phyloP scores from a whole-genome alignment of 352 stramenopile genomes.

The Phytophthora pluvialis region DNA sequence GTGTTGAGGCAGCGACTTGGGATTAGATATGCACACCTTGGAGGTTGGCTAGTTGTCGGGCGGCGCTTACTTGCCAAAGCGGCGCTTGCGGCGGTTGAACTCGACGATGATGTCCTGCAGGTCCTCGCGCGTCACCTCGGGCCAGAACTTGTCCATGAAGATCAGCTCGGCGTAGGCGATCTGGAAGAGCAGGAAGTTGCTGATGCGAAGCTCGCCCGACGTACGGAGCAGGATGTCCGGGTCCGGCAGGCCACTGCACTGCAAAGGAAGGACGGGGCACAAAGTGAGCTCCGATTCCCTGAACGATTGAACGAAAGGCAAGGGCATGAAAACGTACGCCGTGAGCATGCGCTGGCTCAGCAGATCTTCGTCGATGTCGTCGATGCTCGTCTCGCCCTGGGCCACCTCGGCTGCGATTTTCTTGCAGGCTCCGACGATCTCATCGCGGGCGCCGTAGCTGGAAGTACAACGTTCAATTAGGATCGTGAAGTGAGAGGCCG shows the following conservation, averaged over 20 bases:
- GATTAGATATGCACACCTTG: slow-evolving; percentile 29
- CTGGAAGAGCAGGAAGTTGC: slow-evolving; percentile 97
- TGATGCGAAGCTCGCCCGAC: slow-evolving; percentile 94
- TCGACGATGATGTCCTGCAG: slow-evolving; percentile 80
- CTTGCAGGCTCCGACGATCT: slow-evolving; percentile 94
- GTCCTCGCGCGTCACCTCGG: slow-evolving; percentile 91
- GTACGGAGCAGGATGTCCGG: slow-evolving; percentile 96
- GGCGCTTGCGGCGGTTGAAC: slow-evolving; percentile 86
- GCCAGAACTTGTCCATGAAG: slow-evolving; percentile 96
- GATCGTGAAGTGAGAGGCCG: too few species aligned
- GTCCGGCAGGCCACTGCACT: slow-evolving; percentile 82
- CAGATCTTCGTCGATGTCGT: slow-evolving; percentile 82
- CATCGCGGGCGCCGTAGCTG: slow-evolving; percentile 94
- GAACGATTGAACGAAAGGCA: slow-evolving; percentile 14
- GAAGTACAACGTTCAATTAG: slow-evolving; percentile 33
- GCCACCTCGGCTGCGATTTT: slow-evolving; percentile 88
- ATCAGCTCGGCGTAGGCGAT: slow-evolving; percentile 95
- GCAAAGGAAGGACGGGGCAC: slow-evolving; percentile 11
- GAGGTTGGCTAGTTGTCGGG: slow-evolving; percentile 1
- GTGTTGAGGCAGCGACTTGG: slow-evolving; percentile 15
- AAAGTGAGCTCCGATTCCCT: slow-evolving; percentile 10
- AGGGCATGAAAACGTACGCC: slow-evolving; percentile 50
- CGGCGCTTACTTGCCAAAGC: slow-evolving; percentile 92
- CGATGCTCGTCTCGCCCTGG: slow-evolving; percentile 56
- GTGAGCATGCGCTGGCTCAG: slow-evolving; percentile 81